A percentile compares a stretch with the other conserved stretches of the same genome.
These are phyloP conservation scores for Amphicarpaea edgeworthii DNA, from an alignment of 306 rosid species.

Conservation along the genomic window DNA sequence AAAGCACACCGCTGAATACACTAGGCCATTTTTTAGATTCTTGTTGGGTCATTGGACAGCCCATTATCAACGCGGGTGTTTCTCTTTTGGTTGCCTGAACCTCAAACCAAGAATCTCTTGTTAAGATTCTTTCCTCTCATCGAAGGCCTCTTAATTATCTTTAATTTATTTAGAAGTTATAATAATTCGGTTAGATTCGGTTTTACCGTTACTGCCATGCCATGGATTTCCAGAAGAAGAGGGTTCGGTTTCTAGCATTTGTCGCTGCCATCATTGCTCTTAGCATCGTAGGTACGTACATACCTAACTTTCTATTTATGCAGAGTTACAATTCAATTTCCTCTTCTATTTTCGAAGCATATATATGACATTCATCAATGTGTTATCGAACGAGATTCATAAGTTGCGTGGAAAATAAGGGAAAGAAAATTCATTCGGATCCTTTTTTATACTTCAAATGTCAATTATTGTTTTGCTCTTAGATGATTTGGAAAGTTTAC, in stretches of 20 bases:
- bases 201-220: conserved; percentile 47
- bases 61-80: not conserved
- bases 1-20: no score
- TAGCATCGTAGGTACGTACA: conserved; percentile 93
- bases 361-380: no score
- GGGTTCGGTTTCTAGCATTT: conserved; percentile 57
- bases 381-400: conserved; percentile 19
- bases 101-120: conserved; percentile 28
- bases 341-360: not conserved
- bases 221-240: conserved; percentile 75
- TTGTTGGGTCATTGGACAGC: conserved; percentile 1
- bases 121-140: conserved; percentile 49
- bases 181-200: conserved; percentile 39
- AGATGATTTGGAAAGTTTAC: not conserved
- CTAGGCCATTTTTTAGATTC: not conserved
- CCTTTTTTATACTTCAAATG: not conserved
- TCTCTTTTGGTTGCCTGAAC: conserved; percentile 19
- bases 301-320: conserved; percentile 32
- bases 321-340: conserved; percentile 13
- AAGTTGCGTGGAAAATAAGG: conserved; percentile 24
- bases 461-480: not conserved
- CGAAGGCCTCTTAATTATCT: conserved; percentile 20
- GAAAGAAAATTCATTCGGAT: not conserved
- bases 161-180: not conserved
- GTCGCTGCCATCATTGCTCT: conserved; percentile 64